Conservation (phyloP, 2,329 filamentous ascomycete species). For the Talaromyces sp. region DNA sequence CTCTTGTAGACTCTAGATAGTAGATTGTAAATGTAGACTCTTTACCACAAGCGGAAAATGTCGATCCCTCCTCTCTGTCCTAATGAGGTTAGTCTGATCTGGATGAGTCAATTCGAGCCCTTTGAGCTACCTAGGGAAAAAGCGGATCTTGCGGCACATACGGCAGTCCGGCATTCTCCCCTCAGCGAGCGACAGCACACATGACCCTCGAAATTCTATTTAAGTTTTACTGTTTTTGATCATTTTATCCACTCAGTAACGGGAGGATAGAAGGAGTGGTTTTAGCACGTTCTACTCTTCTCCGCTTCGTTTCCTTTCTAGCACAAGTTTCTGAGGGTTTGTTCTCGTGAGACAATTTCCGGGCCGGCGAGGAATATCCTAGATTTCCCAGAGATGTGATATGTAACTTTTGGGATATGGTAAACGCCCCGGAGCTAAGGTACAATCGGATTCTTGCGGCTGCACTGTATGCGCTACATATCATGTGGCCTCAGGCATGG, state of each 20-base stretch:
- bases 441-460: no score
- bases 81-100: not conserved
- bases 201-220: not conserved
- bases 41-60: not conserved
- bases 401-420: no score
- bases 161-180: not conserved
- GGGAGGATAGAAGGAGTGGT: not conserved
- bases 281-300: not conserved
- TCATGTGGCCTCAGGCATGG: not conserved
- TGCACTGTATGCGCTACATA: not conserved
- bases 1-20: not conserved
- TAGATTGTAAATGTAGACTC: not conserved
- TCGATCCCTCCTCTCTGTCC: not conserved
- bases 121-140: not conserved
- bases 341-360: not conserved
- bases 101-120: not conserved
- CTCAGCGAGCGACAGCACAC: not conserved
- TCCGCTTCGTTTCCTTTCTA: not conserved
- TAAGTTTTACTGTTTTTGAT: not conserved
- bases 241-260: no score
- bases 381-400: not conserved
- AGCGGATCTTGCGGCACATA: not conserved
- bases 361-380: no score
- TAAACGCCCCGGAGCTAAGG: no score
- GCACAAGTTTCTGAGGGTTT: no score